A percentile compares a stretch with the other conserved stretches of the same genome.
phyloP scores from a whole-genome alignment of 768 basidiomycete genomes.

The Amanita pseudoporphyria region DNA sequence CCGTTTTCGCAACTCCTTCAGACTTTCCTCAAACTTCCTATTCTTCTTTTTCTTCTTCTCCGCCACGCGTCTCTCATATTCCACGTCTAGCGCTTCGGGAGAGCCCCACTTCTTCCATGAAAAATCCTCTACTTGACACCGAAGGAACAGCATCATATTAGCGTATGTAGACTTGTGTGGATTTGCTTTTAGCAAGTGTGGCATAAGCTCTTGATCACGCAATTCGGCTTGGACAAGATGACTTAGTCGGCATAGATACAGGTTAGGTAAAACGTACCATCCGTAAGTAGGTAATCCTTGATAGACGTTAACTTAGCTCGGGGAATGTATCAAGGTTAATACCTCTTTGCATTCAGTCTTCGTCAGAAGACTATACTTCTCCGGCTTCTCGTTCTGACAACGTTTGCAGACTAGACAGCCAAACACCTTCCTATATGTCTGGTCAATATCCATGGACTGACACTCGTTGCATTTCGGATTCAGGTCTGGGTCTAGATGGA shows the following conservation, averaged over 20 bases:
- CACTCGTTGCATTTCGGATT: conserved; percentile 89
- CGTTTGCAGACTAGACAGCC: conserved; percentile 77
- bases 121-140: conserved; percentile 91
- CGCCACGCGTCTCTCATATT: conserved; percentile 67
- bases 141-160: conserved; percentile 98
- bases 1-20: conserved; percentile 73
- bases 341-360: conserved; percentile 99
- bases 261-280: conserved; percentile 43
- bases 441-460: conserved; percentile 81
- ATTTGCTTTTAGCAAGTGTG: conserved; percentile 90
- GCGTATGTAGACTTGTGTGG: conserved; percentile 92
- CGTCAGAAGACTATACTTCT: conserved; percentile 90
- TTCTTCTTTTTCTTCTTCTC: conserved; percentile 89
- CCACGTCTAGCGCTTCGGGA: conserved; percentile 80
- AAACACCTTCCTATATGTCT: conserved; percentile 73
- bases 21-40: conserved; percentile 88
- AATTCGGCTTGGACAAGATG: conserved; percentile 61
- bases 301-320: conserved; percentile 7
- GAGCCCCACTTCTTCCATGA: conserved; percentile 99
- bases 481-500: conserved; percentile 58
- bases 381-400: conserved; percentile 84
- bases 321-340: neutral
- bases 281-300: conserved; percentile 91
- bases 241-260: conserved; percentile 1
- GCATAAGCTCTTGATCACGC: conserved; percentile 83